Conservation (phyloP, 2,329 filamentous ascomycete species). For the Sporothrix euskadiensis region DNA sequence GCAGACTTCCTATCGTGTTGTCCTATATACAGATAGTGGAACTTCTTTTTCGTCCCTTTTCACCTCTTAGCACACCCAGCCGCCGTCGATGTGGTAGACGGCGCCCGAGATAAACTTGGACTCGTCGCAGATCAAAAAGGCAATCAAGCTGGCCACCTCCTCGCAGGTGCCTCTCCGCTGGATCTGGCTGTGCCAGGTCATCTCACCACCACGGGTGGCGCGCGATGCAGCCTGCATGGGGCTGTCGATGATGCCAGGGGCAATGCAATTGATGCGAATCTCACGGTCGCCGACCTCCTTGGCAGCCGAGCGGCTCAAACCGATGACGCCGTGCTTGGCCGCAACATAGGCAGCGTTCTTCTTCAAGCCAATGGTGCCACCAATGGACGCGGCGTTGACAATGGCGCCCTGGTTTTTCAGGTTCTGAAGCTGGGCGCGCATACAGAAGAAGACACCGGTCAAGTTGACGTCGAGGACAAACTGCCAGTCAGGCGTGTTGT, state of each 20-base stretch:
- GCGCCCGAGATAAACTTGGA: conserved; percentile 22
- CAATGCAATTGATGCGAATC: conserved; percentile 45
- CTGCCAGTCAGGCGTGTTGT: conserved; percentile 32
- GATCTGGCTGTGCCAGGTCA: conserved; percentile 23
- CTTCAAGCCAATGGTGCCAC: conserved; percentile 35
- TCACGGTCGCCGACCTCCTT: conserved; percentile 23
- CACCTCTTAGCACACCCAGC: conserved; percentile 5
- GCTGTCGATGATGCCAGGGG: conserved; percentile 45
- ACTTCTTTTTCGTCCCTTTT: background rate
- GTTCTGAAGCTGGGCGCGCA: conserved; percentile 29
- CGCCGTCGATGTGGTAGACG: conserved; percentile 23
- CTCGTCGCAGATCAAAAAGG: conserved; percentile 26
- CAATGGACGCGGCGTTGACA: conserved; percentile 46
- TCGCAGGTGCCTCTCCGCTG: conserved; percentile 22
- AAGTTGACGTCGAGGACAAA: conserved; percentile 33
- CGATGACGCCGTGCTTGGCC: conserved; percentile 33
- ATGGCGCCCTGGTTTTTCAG: conserved; percentile 47
- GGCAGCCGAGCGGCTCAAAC: conserved; percentile 30
- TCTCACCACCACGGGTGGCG: conserved; percentile 16
- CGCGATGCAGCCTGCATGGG: conserved; percentile 43
- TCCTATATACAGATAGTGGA: background rate
- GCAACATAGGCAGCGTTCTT: conserved; percentile 35
- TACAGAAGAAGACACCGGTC: conserved; percentile 19
- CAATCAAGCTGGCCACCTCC: conserved; percentile 22
- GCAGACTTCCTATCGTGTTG: background rate